phyloP scores from a whole-genome alignment of 805 yeast species.

The Yamadazyma nakazawae region DNA sequence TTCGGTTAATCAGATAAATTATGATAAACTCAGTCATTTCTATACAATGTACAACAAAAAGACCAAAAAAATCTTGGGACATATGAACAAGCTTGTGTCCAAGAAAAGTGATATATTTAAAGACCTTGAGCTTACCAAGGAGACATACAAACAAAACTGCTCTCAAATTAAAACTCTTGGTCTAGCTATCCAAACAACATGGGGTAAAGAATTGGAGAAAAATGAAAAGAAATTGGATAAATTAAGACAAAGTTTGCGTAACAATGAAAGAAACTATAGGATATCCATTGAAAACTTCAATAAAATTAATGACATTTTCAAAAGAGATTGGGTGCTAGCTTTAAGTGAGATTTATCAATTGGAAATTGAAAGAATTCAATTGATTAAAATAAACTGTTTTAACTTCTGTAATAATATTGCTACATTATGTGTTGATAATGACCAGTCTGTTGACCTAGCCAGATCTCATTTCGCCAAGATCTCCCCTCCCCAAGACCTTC shows the following conservation, averaged over 20 bases:
- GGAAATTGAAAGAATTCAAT: conserved; percentile 71
- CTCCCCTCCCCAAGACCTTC: conserved; percentile 57
- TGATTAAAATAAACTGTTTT: conserved; percentile 70
- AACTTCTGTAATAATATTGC: conserved; percentile 73
- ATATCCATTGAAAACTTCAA: conserved; percentile 49
- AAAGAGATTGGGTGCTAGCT: conserved; percentile 66
- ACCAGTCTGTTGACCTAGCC: conserved; percentile 69
- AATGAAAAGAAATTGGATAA: conserved; percentile 54
- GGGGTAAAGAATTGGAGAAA: conserved; percentile 70
- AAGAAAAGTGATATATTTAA: conserved; percentile 39
- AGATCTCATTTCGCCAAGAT: conserved; percentile 67
- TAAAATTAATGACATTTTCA: conserved; percentile 60
- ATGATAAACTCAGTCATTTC: conserved; percentile 52
- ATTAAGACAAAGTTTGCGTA: conserved; percentile 39
- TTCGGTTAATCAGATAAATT: conserved; percentile 45
- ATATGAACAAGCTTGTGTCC: conserved; percentile 51
- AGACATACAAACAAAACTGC: conserved; percentile 56
- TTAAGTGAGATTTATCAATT: conserved; percentile 61
- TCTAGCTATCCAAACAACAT: conserved; percentile 62
- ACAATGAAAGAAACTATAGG: conserved; percentile 55
- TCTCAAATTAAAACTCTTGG: conserved; percentile 54
- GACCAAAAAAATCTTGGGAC: conserved; percentile 54
- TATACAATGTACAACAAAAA: conserved; percentile 48
- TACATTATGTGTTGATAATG: conserved; percentile 73
- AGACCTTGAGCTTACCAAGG: conserved; percentile 38